Evolutionary conservation across 1,284 basidiomycete genomes (phyloP).

Genomic region (Malassezia dermatis): DNA sequence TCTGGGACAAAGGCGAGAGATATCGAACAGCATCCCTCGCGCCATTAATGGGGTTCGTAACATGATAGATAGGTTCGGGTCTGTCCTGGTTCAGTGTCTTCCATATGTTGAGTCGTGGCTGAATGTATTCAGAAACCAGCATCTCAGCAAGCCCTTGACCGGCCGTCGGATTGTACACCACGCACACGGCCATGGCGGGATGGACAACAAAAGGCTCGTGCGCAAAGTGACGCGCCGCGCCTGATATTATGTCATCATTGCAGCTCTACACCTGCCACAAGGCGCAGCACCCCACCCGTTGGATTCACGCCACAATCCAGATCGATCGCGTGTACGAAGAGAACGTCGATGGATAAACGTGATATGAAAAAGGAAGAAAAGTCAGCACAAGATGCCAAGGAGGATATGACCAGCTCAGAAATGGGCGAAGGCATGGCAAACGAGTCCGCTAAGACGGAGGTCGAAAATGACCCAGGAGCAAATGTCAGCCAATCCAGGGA

Average conservation of each 20-base stretch:
- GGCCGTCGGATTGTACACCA: conserved; percentile 10
- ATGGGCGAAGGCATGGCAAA: neutral
- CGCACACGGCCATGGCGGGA: conserved; percentile 3
- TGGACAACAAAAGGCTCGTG: neutral
- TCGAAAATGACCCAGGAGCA: neutral
- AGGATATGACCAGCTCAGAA: neutral
- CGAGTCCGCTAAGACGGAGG: neutral
- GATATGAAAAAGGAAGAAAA: neutral
- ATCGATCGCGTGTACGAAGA: neutral
- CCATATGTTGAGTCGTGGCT: neutral
- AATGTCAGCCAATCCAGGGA: neutral
- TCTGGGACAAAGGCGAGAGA: neutral
- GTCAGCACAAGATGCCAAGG: neutral
- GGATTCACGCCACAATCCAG: neutral
- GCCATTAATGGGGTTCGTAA: conserved; percentile 4
- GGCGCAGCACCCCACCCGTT: neutral
- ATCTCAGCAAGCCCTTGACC: neutral
- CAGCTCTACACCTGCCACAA: neutral
- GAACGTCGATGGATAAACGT: neutral
- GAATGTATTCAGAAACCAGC: neutral
- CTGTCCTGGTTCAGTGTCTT: neutral
- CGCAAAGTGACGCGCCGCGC: neutral
- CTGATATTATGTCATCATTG: neutral
- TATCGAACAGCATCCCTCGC: neutral
- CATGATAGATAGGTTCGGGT: neutral